Evolutionary conservation across 2,329 filamentous ascomycete species (phyloP).

Genomic region (Exophiala dermatitidis): DNA sequence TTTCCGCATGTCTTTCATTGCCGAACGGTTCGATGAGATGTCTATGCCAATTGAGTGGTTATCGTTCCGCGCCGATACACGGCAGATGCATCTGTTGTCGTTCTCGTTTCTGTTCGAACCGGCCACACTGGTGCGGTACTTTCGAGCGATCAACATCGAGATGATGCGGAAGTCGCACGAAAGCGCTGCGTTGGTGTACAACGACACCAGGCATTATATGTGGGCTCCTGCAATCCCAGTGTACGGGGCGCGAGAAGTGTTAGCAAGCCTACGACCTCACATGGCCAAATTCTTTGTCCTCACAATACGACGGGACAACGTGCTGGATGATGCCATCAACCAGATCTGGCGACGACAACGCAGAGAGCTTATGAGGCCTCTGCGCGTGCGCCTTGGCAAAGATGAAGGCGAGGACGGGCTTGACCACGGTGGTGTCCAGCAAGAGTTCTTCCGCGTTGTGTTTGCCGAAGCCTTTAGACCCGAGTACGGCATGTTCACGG

Average conservation of each 20-base stretch:
- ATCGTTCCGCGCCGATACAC: conserved; percentile 53
- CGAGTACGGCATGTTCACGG: conserved; percentile 67
- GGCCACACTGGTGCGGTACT: conserved; percentile 68
- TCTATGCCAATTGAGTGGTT: conserved; percentile 68
- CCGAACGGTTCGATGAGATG: conserved; percentile 66
- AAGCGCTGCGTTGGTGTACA: conserved; percentile 48
- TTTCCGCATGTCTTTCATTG: conserved; percentile 68
- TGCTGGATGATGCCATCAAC: conserved; percentile 69
- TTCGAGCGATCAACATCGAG: conserved; percentile 79
- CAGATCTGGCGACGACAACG: conserved; percentile 83
- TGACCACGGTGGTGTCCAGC: conserved; percentile 90
- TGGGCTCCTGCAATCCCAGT: conserved; percentile 36
- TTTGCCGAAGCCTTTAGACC: conserved; percentile 73
- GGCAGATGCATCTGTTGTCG: conserved; percentile 66
- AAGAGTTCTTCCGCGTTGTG: conserved; percentile 86
- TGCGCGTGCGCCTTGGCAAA: conserved; percentile 82
- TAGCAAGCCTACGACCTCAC: conserved; percentile 58
- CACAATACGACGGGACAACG: conserved; percentile 58
- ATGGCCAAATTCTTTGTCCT: conserved; percentile 66
- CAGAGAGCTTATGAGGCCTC: conserved; percentile 70
- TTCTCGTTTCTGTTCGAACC: conserved; percentile 73
- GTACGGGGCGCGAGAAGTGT: conserved; percentile 55
- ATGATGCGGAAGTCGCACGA: conserved; percentile 77
- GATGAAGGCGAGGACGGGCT: conserved; percentile 78
- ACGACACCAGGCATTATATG: conserved; percentile 40